Evolutionary conservation across 1,284 basidiomycete species (phyloP).

Genomic region (Pseudozyma sp.): DNA sequence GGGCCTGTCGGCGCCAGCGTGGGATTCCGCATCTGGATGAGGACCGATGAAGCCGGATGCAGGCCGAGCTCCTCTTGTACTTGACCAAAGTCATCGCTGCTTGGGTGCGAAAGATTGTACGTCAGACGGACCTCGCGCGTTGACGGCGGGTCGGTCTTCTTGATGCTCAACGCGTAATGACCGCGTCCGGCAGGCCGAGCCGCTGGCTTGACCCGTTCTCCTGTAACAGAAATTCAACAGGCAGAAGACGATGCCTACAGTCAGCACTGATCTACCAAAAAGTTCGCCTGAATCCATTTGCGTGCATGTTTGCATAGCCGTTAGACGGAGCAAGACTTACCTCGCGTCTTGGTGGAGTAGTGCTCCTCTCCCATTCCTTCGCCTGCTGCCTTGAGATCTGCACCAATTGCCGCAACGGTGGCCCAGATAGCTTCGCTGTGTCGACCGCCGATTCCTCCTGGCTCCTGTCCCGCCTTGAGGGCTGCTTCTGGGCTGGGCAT

Average conservation of each 20-base stretch:
- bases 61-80: conserved; percentile 57
- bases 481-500: conserved; percentile 53
- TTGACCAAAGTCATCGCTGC: conserved; percentile 43
- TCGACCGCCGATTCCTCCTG: conserved; percentile 55
- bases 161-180: conserved; percentile 51
- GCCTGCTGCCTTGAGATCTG: conserved; percentile 27
- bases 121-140: conserved; percentile 48
- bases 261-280: too few species aligned
- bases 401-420: conserved; percentile 45
- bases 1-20: conserved; percentile 49
- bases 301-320: too few species aligned
- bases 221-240: conserved; percentile 6
- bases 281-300: too few species aligned
- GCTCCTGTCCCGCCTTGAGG: conserved; percentile 39
- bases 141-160: conserved; percentile 45
- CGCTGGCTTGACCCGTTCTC: conserved; percentile 47
- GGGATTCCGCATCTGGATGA: conserved; percentile 55
- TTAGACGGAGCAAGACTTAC: conserved; percentile 7
- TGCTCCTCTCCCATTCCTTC: conserved; percentile 38
- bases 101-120: conserved; percentile 54
- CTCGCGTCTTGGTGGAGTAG: conserved; percentile 55
- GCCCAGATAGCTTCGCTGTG: conserved; percentile 58
- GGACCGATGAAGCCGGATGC: conserved; percentile 40
- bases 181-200: conserved; percentile 53
- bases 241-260: too few species aligned